Evolutionary conservation across 164 flowering plant genomes (phyloP), one percentile per base, ranked within the genome.

Genomic region (Vitis rupestris): DNA sequence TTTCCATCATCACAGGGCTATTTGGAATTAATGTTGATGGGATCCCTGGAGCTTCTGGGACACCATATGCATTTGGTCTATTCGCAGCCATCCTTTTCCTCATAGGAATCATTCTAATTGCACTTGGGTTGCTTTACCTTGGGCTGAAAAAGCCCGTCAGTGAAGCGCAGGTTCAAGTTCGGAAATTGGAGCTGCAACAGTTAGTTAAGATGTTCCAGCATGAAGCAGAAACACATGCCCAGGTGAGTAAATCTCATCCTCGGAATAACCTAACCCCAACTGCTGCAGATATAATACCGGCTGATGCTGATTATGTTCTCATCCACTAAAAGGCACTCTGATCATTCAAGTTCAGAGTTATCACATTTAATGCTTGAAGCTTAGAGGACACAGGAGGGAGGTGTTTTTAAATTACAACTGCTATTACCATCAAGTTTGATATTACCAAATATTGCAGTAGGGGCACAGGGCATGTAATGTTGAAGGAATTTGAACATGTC

Each of bases 1-100:
- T 94, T 64, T 78, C 98, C 27, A 83, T 94, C 70, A 82, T 92
- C 72, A 90, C 97, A 0, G 98, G 98, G 37, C 83, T 94, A 9
- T 94, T 94, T 80, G 98, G 98, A 47, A 89, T 94, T 78, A 94
- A 94, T 71, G 96, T 94, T 17, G 98, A 94, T 70, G 98, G 98
- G 49, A 94, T 94, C 56, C 98, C 98, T 27, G 98, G 98, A 59
- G 80, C 89, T 30, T 27, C 64, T 1, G 70, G 78, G 47, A 86
- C 97, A 44, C 98, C 98, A 51, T 92, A 90, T 68, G 97, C 97
- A 11, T 94, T 94, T 80, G 94, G 77, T 37, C 80, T 94, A 14
- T 94, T 94, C 65, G 1, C 94, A 12, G 90, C 67, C 68, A 57
- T 89, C 31, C 88, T 94, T 11, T 31, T 88, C 61, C 14, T 83